Percentiles rank a stretch among this genome's conserved stretches.
Conservation (phyloP, 257 asterid species). For the Nyctanthes arbortristis region DNA sequence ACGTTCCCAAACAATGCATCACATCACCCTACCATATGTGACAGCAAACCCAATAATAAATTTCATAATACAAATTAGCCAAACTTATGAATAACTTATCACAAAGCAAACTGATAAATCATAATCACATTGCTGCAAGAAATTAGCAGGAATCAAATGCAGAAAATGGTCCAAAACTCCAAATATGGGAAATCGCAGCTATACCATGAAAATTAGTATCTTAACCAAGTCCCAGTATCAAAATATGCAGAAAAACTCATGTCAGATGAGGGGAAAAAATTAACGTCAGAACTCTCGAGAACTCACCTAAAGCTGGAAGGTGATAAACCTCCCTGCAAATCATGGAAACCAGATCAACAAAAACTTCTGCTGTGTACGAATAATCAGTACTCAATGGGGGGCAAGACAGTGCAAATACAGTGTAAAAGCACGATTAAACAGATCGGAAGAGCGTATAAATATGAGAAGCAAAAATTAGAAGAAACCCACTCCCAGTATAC, state of each 20-base stretch:
- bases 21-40: conserved; percentile 25
- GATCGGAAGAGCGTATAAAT: no score
- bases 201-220: conserved; percentile 14
- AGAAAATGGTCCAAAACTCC: conserved; percentile 15
- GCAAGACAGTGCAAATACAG: conserved; percentile 26
- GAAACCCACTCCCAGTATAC: conserved; percentile 27
- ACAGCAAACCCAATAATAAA: conserved; percentile 25
- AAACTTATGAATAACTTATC: conserved; percentile 1
- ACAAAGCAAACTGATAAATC: not conserved
- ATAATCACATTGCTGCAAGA: conserved; percentile 7
- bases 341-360: conserved; percentile 31
- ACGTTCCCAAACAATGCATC: conserved; percentile 35
- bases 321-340: conserved; percentile 20
- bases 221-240: conserved; percentile 21
- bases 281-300: conserved; percentile 7
- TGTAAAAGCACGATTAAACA: conserved; percentile 26
- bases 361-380: conserved; percentile 19
- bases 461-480: conserved; percentile 37
- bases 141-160: conserved; percentile 25
- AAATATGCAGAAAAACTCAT: not conserved
- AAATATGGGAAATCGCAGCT: conserved; percentile 17
- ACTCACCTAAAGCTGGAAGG: conserved; percentile 33
- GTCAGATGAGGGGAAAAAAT: conserved; percentile 6
- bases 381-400: conserved; percentile 22
- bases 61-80: conserved; percentile 23